Percentiles rank a stretch among this genome's conserved stretches.
These are phyloP conservation scores for Alternaria gansuensis DNA, from an alignment of 2,329 filamentous ascomycete genomes.

Conservation along the genomic window DNA sequence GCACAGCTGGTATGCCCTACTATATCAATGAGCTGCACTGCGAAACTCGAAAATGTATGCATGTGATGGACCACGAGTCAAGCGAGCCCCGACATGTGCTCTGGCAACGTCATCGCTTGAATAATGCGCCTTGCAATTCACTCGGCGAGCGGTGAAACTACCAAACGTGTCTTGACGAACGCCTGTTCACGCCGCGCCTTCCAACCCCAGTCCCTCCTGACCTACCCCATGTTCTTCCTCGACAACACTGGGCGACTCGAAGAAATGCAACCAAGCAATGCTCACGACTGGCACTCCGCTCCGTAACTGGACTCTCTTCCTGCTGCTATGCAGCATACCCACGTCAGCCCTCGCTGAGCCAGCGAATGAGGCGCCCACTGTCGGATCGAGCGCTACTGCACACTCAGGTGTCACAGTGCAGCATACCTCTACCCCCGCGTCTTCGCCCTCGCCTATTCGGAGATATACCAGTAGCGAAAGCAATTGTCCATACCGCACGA, in stretches of 20 bases:
- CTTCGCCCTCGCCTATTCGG: conserved; percentile 25
- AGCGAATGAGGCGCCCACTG: conserved; percentile 45
- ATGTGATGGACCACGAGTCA: conserved; percentile 1
- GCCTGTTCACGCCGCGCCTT: conserved; percentile 29
- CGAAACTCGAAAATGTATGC: neutral
- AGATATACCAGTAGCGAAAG: conserved; percentile 46
- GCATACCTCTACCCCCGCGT: conserved; percentile 21
- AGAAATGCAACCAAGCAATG: conserved; percentile 54
- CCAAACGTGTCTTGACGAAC: conserved; percentile 33
- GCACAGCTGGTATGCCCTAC: neutral
- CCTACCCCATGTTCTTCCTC: conserved; percentile 26
- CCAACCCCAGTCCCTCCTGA: conserved; percentile 18
- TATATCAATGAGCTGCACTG: neutral
- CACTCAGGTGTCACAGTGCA: conserved; percentile 35
- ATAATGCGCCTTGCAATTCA: conserved; percentile 17
- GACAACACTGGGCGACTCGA: conserved; percentile 26
- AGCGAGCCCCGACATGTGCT: neutral
- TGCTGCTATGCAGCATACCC: conserved; percentile 48
- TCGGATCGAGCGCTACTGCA: conserved; percentile 37
- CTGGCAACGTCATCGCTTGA: conserved; percentile 23
- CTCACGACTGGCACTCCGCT: conserved; percentile 51
- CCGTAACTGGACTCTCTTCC: conserved; percentile 49
- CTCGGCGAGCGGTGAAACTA: conserved; percentile 28
- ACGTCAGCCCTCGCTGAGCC: conserved; percentile 38
- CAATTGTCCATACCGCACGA: conserved; percentile 66